Conservation (phyloP, 1,284 basidiomycete genomes). For the Cutaneotrichosporon sp. region DNA sequence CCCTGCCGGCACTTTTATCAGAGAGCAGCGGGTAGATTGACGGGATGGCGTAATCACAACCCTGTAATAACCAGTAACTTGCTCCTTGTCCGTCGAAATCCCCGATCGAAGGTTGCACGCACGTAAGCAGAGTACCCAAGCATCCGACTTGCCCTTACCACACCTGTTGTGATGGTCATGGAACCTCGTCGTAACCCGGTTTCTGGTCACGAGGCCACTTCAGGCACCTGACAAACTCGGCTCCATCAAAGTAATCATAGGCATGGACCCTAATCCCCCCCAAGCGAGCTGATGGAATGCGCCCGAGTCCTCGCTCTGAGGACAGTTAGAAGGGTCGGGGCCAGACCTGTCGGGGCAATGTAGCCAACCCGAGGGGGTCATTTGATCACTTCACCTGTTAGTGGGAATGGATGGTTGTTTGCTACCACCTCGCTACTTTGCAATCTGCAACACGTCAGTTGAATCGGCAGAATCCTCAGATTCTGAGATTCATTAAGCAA, state of each 20-base stretch:
- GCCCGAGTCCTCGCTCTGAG: not conserved
- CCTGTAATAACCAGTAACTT: constrained; percentile 1
- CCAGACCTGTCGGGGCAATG: constrained; percentile 4
- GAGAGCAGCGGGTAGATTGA: not conserved
- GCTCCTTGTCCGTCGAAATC: not conserved
- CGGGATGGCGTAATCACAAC: constrained; percentile 7
- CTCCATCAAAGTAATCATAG: not conserved
- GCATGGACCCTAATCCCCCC: not conserved
- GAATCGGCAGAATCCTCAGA: too few relatives aligned
- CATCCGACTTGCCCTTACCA: not conserved
- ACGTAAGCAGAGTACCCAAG: not conserved
- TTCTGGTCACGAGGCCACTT: not conserved
- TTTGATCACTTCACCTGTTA: not conserved
- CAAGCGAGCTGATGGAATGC: not conserved
- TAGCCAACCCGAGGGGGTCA: not conserved
- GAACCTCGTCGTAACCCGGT: not conserved
- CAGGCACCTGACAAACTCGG: not conserved
- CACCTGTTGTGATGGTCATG: not conserved
- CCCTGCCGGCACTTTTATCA: not conserved
- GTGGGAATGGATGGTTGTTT: too few relatives aligned
- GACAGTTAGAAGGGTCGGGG: constrained; percentile 1
- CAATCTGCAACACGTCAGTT: too few relatives aligned
- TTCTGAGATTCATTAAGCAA: too few relatives aligned
- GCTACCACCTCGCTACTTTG: too few relatives aligned
- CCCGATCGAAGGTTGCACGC: not conserved